These are phyloP conservation scores for Populus deltoides DNA, from an alignment of 345 rosid genomes.

Conservation along the genomic window DNA sequence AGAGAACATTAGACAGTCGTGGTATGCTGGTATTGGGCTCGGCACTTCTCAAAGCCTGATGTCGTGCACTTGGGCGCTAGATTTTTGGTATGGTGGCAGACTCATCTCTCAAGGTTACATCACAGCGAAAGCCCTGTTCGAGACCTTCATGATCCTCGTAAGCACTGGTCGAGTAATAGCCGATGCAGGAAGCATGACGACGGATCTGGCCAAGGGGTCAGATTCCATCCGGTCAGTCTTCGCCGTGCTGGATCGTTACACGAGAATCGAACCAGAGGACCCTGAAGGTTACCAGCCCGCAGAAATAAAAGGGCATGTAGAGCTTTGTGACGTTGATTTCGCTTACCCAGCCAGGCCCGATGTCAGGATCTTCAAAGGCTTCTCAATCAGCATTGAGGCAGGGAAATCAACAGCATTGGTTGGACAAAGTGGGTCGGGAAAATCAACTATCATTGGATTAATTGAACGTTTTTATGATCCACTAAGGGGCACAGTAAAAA, in stretches of 20 bases:
- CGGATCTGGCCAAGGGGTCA: slow-evolving; percentile 27
- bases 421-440: slow-evolving; percentile 35
- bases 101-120: slow-evolving; percentile 26
- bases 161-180: slow-evolving; percentile 33
- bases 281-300: slow-evolving; percentile 8
- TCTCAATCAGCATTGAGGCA: slow-evolving; percentile 24
- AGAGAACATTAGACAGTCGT: slow-evolving; percentile 29
- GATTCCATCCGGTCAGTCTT: slow-evolving; percentile 26
- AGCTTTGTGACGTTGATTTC: slow-evolving; percentile 21
- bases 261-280: slow-evolving; percentile 28
- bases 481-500: slow-evolving; percentile 11
- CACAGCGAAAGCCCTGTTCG: slow-evolving; percentile 15
- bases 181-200: slow-evolving; percentile 29
- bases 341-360: slow-evolving; percentile 32
- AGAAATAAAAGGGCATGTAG: slow-evolving; percentile 16
- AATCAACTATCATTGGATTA: slow-evolving; percentile 28
- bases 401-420: slow-evolving; percentile 33
- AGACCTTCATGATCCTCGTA: slow-evolving; percentile 28
- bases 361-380: slow-evolving; percentile 19
- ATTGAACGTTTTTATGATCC: slow-evolving; percentile 34
- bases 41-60: slow-evolving; percentile 40
- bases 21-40: slow-evolving; percentile 39
- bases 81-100: slow-evolving; percentile 34
- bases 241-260: slow-evolving; percentile 18
- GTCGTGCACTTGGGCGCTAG: slow-evolving; percentile 33